Base-by-base conservation (phyloP, 805 yeast genomes). In the Candida golubevii region DNA sequence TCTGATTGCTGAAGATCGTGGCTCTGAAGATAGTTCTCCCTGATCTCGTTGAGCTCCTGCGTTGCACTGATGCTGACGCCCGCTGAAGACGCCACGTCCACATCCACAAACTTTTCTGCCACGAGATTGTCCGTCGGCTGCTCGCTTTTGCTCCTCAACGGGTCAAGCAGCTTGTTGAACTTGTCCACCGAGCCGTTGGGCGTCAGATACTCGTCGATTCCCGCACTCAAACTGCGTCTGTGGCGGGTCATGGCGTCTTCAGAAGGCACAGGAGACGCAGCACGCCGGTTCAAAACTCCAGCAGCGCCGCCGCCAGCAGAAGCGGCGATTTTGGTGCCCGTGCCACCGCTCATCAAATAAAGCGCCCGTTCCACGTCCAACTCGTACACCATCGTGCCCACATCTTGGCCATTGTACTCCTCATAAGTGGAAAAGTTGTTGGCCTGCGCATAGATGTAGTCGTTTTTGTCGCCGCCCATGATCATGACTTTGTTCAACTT, bases 401-500 rank as follows among this genome's bases (percentile, higher is more conserved):
- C 46, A 36, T 62, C 67, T 28, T 58, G 73, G 42, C 78, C 79
- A 55, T 78, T 74, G 50, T 69, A 78, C 8, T 65, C 67, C 44
- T 70, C 78, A 39, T 78, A 73, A 12, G 81, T 78, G 43, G 78
- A 79, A 45, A 77, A 67, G 57, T 79, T 72, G 33, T 54, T 70
- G 7, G 65, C 69, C 46, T 72, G 74, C 26, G 71, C 72, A 26
- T 68, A 59, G 36, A 83, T 81, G 56, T 78, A 82, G 58, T 86
- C 91, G 50, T 79, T 77, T 53, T 81, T 77, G 63, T 88, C 96
- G 46, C 99, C 98, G 36, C 99, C 99, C 86, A 95, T 83, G 12
- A 91, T 78, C 10, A 90, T 60, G 31, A 91, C 58, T 63, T 83
- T 86, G 57, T 87, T 79, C 48, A 78, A 79, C 26, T 73, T 77